Percentiles rank a stretch among this genome's conserved stretches.
Evolutionary conservation across 164 flowering plant species (phyloP).

Genomic region (Santalum album): DNA sequence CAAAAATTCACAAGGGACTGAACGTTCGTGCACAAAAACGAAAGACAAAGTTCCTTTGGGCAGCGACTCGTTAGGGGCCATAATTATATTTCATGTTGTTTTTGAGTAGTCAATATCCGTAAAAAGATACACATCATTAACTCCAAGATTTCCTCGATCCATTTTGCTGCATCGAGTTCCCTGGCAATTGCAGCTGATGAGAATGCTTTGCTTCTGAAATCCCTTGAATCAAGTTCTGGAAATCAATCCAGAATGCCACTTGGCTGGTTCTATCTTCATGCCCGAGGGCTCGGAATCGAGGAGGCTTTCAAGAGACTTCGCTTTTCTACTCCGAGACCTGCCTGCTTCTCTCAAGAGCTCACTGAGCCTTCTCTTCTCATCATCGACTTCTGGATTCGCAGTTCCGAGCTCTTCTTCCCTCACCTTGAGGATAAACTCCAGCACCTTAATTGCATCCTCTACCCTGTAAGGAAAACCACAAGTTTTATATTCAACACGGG

Average conservation of each 20-base stretch:
- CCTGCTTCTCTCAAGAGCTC: slow-evolving; percentile 36
- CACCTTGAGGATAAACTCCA: slow-evolving; percentile 29
- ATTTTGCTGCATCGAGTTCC: no score
- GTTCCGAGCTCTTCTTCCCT: slow-evolving; percentile 44
- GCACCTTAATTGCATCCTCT: slow-evolving; percentile 32
- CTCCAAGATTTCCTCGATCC: no score
- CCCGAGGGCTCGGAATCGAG: slow-evolving; percentile 18
- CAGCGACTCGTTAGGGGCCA: no score
- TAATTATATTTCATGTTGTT: no score
- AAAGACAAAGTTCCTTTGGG: no score
- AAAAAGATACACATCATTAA: no score
- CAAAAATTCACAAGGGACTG: no score
- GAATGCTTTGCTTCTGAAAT: no score
- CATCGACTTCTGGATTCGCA: slow-evolving; percentile 35
- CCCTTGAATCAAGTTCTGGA: no score
- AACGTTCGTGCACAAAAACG: no score
- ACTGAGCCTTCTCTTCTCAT: slow-evolving; percentile 30
- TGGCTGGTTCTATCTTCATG: slow-evolving; percentile 13
- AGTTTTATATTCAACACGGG: neutral
- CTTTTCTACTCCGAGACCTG: slow-evolving; percentile 18
- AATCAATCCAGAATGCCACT: slow-evolving; percentile 10
- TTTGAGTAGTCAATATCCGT: no score
- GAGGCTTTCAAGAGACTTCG: slow-evolving; percentile 26
- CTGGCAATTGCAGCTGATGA: no score
- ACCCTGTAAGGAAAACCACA: slow-evolving; percentile 13